Evolutionary conservation across 441 rosid species (phyloP).

Genomic region (Syzygium syzygioides): DNA sequence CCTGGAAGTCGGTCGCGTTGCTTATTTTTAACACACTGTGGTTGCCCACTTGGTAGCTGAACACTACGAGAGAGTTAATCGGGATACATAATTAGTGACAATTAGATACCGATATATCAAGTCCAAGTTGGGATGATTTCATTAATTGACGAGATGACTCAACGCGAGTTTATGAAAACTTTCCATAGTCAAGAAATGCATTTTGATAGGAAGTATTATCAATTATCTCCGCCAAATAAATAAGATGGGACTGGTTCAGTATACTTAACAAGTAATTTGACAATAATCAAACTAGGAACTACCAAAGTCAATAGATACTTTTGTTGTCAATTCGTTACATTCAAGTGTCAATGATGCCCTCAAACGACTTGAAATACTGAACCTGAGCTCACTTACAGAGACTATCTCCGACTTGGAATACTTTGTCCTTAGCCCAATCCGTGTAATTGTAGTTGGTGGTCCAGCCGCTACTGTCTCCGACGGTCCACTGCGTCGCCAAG

Average conservation of each 20-base stretch:
- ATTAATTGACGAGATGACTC: not conserved
- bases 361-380: not conserved
- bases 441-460: not conserved
- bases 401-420: not conserved
- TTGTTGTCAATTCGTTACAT: not conserved
- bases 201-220: not conserved
- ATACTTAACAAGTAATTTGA: not conserved
- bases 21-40: constrained; percentile 33
- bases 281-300: not conserved
- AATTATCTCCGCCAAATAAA: not conserved
- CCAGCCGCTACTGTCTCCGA: not conserved
- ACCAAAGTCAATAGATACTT: not conserved
- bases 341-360: not conserved
- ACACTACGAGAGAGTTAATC: constrained; percentile 11
- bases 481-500: not conserved
- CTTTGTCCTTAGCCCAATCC: not conserved
- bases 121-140: not conserved
- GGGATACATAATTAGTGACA: not conserved
- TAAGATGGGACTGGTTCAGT: not conserved
- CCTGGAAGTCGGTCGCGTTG: constrained; percentile 14
- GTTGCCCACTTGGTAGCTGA: constrained; percentile 7
- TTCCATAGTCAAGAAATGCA: not conserved
- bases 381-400: constrained; percentile 14
- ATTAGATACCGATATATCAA: not conserved
- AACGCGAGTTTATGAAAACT: not conserved